Conservation (phyloP, 768 basidiomycete genomes). For the Naganishia antarctica region DNA sequence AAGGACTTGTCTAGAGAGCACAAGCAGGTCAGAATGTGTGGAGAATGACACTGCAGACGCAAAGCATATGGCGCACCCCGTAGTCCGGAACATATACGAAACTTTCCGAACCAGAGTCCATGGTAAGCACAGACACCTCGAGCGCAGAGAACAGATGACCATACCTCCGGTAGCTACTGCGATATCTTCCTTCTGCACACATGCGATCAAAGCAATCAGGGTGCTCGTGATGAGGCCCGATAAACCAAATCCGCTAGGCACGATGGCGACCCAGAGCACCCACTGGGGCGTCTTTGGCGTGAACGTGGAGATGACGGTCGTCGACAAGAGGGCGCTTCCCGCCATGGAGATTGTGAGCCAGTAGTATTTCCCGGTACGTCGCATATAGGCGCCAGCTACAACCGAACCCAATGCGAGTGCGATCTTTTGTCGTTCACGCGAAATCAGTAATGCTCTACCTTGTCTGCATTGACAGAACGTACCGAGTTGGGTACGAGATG, state of each 20-base stretch:
- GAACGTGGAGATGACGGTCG: constrained; percentile 33
- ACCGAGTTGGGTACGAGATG: constrained; percentile 89
- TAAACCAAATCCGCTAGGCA: constrained; percentile 41
- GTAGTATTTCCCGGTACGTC: constrained; percentile 71
- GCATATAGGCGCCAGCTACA: constrained; percentile 69
- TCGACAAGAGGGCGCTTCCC: constrained; percentile 63
- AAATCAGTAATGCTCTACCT: neutral
- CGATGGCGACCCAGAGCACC: constrained; percentile 41
- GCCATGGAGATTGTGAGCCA: constrained; percentile 71
- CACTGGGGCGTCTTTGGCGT: constrained; percentile 32
- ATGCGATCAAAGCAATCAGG: constrained; percentile 45
- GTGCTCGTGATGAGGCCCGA: constrained; percentile 43
- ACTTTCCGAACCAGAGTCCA: constrained; percentile 1
- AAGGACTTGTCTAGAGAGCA: constrained; percentile 63
- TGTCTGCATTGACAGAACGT: constrained; percentile 38
- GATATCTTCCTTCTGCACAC: constrained; percentile 38
- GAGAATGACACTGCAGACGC: neutral
- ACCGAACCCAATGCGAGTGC: constrained; percentile 80
- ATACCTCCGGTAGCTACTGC: constrained; percentile 27
- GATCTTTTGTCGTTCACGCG: constrained; percentile 52
- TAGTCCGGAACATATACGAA: constrained; percentile 60
- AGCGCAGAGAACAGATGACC: too few species aligned
- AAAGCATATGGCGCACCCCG: constrained; percentile 50
- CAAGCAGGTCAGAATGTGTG: constrained; percentile 40
- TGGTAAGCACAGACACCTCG: neutral